Conservation (phyloP, 768 basidiomycete genomes). For the Mycena epipterygia region DNA sequence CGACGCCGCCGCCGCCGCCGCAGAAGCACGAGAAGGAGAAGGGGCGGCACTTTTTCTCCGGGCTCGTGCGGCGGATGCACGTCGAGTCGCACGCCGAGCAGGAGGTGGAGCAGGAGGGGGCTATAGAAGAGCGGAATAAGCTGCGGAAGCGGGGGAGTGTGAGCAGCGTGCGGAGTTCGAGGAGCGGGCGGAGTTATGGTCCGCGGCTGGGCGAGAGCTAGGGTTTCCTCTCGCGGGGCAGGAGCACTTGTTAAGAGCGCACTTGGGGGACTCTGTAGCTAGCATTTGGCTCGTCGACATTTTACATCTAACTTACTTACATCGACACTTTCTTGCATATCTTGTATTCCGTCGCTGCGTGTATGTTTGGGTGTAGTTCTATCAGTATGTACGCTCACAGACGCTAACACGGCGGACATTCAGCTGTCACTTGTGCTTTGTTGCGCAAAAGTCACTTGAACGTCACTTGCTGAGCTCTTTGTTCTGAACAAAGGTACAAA, state of each 20-base stretch:
- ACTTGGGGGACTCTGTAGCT: too few species aligned
- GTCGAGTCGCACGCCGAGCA: background rate
- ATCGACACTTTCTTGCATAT: conserved; percentile 6
- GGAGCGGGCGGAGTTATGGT: background rate
- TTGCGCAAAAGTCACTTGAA: too few species aligned
- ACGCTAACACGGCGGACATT: too few species aligned
- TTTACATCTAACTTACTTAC: background rate
- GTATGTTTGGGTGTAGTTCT: background rate
- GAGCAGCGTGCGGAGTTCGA: background rate
- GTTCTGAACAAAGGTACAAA: too few species aligned
- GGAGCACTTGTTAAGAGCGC: background rate
- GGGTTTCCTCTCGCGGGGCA: too few species aligned
- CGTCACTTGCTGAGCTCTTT: too few species aligned
- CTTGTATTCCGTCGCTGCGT: conserved; percentile 6
- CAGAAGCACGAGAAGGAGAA: conserved; percentile 12
- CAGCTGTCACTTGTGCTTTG: too few species aligned
- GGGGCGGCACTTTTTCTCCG: conserved; percentile 20
- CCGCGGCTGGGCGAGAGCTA: too few species aligned
- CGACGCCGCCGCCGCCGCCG: background rate
- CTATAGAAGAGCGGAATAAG: conserved; percentile 12
- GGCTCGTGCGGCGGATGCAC: conserved; percentile 21
- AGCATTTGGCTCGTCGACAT: background rate
- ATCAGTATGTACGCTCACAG: background rate
- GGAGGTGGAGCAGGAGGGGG: conserved; percentile 1
- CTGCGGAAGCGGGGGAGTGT: conserved; percentile 22